Percentiles rank a stretch among this genome's conserved stretches.
Conservation (phyloP, 495 filamentous ascomycete genomes). For the Penicillium salamii region DNA sequence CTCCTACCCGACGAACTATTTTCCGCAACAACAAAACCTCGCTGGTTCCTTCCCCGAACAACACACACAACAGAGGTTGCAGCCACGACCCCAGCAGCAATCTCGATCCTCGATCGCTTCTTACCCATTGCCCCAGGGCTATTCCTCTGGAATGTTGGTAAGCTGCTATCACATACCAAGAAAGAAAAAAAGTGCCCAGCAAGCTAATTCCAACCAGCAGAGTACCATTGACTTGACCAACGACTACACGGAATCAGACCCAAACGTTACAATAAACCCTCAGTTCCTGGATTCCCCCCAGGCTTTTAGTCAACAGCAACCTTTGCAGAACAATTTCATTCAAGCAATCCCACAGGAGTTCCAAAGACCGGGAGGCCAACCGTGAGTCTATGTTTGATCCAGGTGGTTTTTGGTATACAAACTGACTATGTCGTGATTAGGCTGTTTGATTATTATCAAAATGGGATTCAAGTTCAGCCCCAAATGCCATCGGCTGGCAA, state of each 20-base stretch:
- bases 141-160: constrained; percentile 27
- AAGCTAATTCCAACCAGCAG: constrained; percentile 15
- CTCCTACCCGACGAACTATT: constrained; percentile 32
- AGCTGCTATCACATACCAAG: background rate
- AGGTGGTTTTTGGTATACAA: too few species aligned
- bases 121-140: constrained; percentile 26
- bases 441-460: constrained; percentile 31
- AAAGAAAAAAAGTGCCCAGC: background rate
- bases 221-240: constrained; percentile 32
- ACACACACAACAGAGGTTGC: constrained; percentile 14
- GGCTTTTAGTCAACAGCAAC: constrained; percentile 14
- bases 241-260: constrained; percentile 29
- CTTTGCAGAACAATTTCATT: constrained; percentile 27
- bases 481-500: constrained; percentile 6
- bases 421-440: constrained; percentile 7
- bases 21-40: constrained; percentile 29
- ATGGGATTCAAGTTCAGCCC: constrained; percentile 28
- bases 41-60: constrained; percentile 29
- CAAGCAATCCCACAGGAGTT: constrained; percentile 30
- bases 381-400: constrained; percentile 17
- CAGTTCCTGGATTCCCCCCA: constrained; percentile 33
- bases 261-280: constrained; percentile 39
- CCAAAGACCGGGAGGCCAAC: constrained; percentile 21
- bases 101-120: constrained; percentile 23
- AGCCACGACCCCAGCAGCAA: constrained; percentile 24